Conservation (phyloP, 108 stramenopile species). For the Epithemia pelagica region DNA sequence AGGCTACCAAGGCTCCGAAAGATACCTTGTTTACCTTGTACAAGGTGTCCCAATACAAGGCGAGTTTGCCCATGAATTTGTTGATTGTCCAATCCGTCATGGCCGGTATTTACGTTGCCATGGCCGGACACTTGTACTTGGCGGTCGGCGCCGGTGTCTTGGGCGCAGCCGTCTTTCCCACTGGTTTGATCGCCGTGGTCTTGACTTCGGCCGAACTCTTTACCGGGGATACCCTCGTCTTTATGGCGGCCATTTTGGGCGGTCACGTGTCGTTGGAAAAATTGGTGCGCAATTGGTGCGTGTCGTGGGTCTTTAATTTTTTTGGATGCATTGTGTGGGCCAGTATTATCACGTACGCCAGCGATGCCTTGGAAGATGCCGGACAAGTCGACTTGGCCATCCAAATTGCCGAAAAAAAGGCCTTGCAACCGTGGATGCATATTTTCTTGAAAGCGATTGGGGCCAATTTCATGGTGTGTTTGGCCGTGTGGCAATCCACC, state of each 20-base stretch:
- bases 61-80: constrained; percentile 18
- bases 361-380: constrained; percentile 25
- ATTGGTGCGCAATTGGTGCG: constrained; percentile 35
- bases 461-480: constrained; percentile 41
- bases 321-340: constrained; percentile 32
- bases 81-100: constrained; percentile 33
- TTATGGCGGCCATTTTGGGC: constrained; percentile 24
- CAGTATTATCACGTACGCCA: constrained; percentile 10
- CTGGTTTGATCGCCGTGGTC: constrained; percentile 28
- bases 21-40: constrained; percentile 30
- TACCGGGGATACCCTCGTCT: constrained; percentile 37
- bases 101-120: constrained; percentile 38
- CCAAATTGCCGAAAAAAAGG: constrained; percentile 26
- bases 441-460: constrained; percentile 39
- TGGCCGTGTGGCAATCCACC: constrained; percentile 37
- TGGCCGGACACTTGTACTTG: constrained; percentile 33
- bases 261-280: constrained; percentile 12
- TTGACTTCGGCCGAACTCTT: constrained; percentile 35
- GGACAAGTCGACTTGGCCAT: constrained; percentile 22
- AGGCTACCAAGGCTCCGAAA: constrained; percentile 24
- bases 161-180: constrained; percentile 28
- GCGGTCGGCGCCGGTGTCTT: constrained; percentile 23
- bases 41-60: constrained; percentile 34
- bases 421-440: constrained; percentile 11
- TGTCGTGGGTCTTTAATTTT: constrained; percentile 30